A percentile compares a stretch with the other conserved stretches of the same genome.
phyloP scores from a whole-genome alignment of 164 flowering plant species.

The Macadamia integrifolia region DNA sequence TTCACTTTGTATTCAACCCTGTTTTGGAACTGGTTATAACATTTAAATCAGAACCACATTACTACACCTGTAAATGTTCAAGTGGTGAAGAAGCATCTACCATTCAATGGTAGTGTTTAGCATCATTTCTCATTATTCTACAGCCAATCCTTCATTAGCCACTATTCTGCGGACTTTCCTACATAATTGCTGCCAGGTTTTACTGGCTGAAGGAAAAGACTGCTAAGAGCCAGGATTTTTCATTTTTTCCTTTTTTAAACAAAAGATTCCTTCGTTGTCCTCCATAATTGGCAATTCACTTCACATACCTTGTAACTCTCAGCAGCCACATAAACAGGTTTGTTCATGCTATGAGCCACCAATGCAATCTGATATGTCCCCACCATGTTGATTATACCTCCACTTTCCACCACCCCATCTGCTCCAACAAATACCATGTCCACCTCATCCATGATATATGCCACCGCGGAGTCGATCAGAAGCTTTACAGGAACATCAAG shows the following conservation, averaged over 20 bases:
- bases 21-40: too few relatives aligned
- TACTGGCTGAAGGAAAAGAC: too few relatives aligned
- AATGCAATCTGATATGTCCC: slow-evolving; percentile 94
- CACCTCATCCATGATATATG: slow-evolving; percentile 89
- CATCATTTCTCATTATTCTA: too few relatives aligned
- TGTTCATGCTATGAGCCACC: slow-evolving; percentile 91
- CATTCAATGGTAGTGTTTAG: too few relatives aligned
- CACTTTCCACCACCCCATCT: slow-evolving; percentile 98
- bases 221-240: too few relatives aligned
- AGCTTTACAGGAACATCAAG: slow-evolving; percentile 96
- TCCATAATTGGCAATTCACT: neutral
- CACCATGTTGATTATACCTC: slow-evolving; percentile 97
- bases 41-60: too few relatives aligned
- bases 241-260: neutral
- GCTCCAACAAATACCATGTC: slow-evolving; percentile 98
- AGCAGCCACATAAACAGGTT: slow-evolving; percentile 96
- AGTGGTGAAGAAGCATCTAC: too few relatives aligned
- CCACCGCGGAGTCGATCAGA: slow-evolving; percentile 90
- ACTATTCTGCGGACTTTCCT: neutral
- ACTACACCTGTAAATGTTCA: too few relatives aligned
- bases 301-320: slow-evolving; percentile 88
- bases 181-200: neutral
- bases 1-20: too few relatives aligned
- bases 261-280: neutral
- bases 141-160: too few relatives aligned